Evolutionary conservation across 2,329 filamentous ascomycete genomes (phyloP), one percentile per base, ranked within the genome.

Genomic region (Ceratocystis variospora): DNA sequence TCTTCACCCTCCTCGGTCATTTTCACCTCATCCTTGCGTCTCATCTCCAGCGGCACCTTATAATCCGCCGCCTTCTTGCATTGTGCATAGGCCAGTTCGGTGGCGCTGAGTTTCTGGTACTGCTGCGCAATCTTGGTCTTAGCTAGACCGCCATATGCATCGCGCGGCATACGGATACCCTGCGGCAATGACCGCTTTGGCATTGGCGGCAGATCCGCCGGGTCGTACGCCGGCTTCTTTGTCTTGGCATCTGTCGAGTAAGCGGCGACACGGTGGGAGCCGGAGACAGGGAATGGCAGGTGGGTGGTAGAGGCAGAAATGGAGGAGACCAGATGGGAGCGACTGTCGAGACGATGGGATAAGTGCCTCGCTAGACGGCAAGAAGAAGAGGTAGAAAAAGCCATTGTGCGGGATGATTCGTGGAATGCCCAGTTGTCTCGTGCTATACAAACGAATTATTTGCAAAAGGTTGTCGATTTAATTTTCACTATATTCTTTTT

Each of bases 1-100:
- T 97, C 90, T 74, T 95, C 89, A 7, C 90, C 92, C 41, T 87
- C 85, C 64, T 83, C 84, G 2, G 88, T 88, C 74, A 85, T 87
- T 33, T 85, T 83, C 64, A 94, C 82, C 61, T 83, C 80, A 0
- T 81, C 84, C 3, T 84, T 83, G 70, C 87, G 87, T 70, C 87
- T 80, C 63, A 83, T 78, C 65, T 84, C 80, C 70, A 87, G 81
- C 1, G 87, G 83, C 66, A 96, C 89, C 64, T 79, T 83, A 76
- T 96, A 96, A 69, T 86, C 83, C 59, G 88, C 91, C 70, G 88
- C 84, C 67, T 76, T 77, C 7, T 86, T 82, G 76, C 90, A 95
- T 69, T 84, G 81, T 73, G 88, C 86, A 78, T 90, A 92, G 67
- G 96, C 79, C 67, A 82, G 79, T 77, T 95, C 87, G 31, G 90